Percentiles rank a stretch among this genome's conserved stretches.
phyloP scores from a whole-genome alignment of 2,329 filamentous ascomycete genomes.

The Fusarium tanahbumbuense region DNA sequence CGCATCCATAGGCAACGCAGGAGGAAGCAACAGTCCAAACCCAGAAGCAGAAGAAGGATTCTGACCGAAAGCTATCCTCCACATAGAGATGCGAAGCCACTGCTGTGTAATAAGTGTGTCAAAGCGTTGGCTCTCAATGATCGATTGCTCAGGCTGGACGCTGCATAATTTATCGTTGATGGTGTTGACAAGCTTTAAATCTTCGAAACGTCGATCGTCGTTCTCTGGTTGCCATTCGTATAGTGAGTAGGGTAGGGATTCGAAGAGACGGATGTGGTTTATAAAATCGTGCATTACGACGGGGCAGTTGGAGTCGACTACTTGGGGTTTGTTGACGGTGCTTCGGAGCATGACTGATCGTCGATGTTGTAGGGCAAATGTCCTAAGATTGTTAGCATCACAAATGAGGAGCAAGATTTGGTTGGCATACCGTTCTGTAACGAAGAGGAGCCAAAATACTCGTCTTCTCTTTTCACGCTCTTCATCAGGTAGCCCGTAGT shows the following conservation, averaged over 20 bases:
- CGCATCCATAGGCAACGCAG: slow-evolving; percentile 47
- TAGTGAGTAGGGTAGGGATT: slow-evolving; percentile 44
- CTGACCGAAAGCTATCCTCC: slow-evolving; percentile 47
- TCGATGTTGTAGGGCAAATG: slow-evolving; percentile 49
- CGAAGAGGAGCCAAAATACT: slow-evolving; percentile 52
- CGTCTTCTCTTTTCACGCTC: slow-evolving; percentile 48
- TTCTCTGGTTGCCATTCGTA: slow-evolving; percentile 49
- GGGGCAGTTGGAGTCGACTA: slow-evolving; percentile 49
- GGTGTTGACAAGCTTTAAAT: slow-evolving; percentile 39
- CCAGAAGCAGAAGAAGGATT: slow-evolving; percentile 39
- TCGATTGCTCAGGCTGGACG: slow-evolving; percentile 44
- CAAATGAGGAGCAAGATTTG: rapidly evolving
- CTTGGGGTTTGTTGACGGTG: slow-evolving; percentile 47
- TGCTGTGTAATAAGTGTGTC: slow-evolving; percentile 51
- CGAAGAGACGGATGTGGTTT: slow-evolving; percentile 50
- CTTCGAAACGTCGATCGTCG: slow-evolving; percentile 34
- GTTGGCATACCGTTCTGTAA: slow-evolving; percentile 45
- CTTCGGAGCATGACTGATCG: slow-evolving; percentile 47
- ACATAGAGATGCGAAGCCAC: slow-evolving; percentile 50
- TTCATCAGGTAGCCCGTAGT: slow-evolving; percentile 31
- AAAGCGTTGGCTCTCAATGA: slow-evolving; percentile 50
- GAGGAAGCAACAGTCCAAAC: slow-evolving; percentile 35
- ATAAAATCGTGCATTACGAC: slow-evolving; percentile 51
- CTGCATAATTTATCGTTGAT: slow-evolving; percentile 47
- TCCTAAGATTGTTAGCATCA: slow-evolving; percentile 24